Evolutionary conservation across 2,329 filamentous ascomycete genomes (phyloP).

Genomic region (Nannizziopsis barbatae): DNA sequence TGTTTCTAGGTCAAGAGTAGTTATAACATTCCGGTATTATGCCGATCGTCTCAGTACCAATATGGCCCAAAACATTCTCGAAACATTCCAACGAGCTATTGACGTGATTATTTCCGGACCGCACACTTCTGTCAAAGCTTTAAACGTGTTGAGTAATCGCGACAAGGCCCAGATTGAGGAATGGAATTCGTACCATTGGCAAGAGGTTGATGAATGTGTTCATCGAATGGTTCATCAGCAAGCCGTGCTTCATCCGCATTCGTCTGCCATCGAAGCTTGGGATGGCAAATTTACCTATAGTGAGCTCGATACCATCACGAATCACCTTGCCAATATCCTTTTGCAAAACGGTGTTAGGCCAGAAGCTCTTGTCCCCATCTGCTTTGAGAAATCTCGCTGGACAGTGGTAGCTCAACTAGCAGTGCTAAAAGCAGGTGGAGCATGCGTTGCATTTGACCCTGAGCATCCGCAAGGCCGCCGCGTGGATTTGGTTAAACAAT

Average conservation of each 20-base stretch:
- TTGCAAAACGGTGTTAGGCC: constrained; percentile 5
- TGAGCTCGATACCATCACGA: constrained; percentile 17
- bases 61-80: too few relatives aligned
- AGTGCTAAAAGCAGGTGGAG: constrained; percentile 15
- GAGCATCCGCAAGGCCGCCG: constrained; percentile 34
- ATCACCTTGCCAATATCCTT: constrained; percentile 9
- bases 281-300: constrained; percentile 17
- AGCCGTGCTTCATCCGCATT: constrained; percentile 9
- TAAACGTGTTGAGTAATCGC: constrained; percentile 25
- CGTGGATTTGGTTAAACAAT: constrained; percentile 33
- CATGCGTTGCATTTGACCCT: constrained; percentile 14
- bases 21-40: too few relatives aligned
- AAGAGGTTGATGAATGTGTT: neutral
- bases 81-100: too few relatives aligned
- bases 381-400: constrained; percentile 17
- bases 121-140: neutral
- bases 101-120: too few relatives aligned
- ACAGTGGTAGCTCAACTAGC: constrained; percentile 13
- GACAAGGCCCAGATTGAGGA: constrained; percentile 19
- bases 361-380: constrained; percentile 12
- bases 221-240: constrained; percentile 16
- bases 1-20: neutral
- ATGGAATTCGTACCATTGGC: neutral
- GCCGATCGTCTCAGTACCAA: too few relatives aligned
- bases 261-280: constrained; percentile 4